Percentiles rank a stretch among this genome's conserved stretches.
These are phyloP conservation scores for Teratosphaeria zuluensis DNA, from an alignment of 2,329 filamentous ascomycete species.

Conservation along the genomic window DNA sequence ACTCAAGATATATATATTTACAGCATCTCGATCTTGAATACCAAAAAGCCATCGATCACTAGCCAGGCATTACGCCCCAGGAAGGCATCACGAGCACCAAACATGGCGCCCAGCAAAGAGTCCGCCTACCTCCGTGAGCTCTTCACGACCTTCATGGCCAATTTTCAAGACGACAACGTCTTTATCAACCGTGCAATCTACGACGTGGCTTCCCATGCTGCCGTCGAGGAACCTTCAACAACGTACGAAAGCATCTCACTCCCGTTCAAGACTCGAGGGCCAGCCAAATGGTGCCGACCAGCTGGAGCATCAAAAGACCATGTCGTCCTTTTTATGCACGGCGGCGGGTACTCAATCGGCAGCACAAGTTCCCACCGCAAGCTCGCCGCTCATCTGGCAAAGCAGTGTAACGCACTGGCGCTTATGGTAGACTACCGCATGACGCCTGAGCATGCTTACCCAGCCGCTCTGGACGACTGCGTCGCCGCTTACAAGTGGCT, in stretches of 20 bases:
- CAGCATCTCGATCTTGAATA: background rate
- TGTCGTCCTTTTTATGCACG: slow-evolving; percentile 17
- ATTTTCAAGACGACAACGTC: slow-evolving; percentile 9
- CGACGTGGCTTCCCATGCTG: slow-evolving; percentile 15
- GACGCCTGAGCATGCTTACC: slow-evolving; percentile 49
- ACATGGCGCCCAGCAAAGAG: slow-evolving; percentile 20
- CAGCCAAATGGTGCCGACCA: slow-evolving; percentile 13
- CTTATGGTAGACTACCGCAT: slow-evolving; percentile 50
- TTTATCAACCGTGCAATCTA: slow-evolving; percentile 14
- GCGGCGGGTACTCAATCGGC: slow-evolving; percentile 18
- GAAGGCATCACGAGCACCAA: background rate
- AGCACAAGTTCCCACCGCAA: slow-evolving; percentile 17
- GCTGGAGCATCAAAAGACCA: slow-evolving; percentile 12
- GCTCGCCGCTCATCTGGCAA: slow-evolving; percentile 28
- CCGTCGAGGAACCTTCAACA: slow-evolving; percentile 13
- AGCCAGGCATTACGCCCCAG: background rate
- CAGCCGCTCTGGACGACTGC: slow-evolving; percentile 45
- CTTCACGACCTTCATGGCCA: slow-evolving; percentile 9
- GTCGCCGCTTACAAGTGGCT: slow-evolving; percentile 47
- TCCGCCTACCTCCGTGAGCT: slow-evolving; percentile 12
- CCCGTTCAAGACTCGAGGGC: slow-evolving; percentile 7
- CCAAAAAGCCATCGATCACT: background rate
- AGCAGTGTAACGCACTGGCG: slow-evolving; percentile 39
- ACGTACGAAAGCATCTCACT: slow-evolving; percentile 12
- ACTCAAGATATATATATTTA: background rate